Base-by-base conservation (phyloP, 2,329 filamentous ascomycete species). In the Venturiaceae sp. region DNA sequence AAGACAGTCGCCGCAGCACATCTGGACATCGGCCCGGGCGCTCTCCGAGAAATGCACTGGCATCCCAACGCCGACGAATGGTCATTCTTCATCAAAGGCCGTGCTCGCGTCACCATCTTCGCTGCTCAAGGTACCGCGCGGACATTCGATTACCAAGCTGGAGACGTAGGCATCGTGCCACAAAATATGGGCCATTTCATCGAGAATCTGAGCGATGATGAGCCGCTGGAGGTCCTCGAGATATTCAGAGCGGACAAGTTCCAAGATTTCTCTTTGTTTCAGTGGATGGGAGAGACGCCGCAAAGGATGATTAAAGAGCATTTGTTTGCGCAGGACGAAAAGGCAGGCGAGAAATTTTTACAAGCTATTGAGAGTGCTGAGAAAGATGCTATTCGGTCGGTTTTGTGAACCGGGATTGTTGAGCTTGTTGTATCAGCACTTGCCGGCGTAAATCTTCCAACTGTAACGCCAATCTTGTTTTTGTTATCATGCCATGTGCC, bases 41-140 rank as follows among this genome's bases (percentile, higher is more conserved):
- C 85, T 0, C 76, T 91, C 67, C 81, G 87, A 9, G 87, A 90
- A 73, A 90, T 92, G 79, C 88, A 92, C 74, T 92, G 88, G 88
- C 88, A 92, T 67, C 86, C 87, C 0, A 84, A 83, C 47, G 86
- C 86, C 13, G 88, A 91, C 66, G 87, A 91, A 69, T 92, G 87
- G 87, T 87, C 83, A 6, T 92, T 88, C 71, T 90, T 92, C 75
- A 82, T 92, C 68, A 73, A 74, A 28, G 88, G 88, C 0, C 82
- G 83, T 41, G 88, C 86, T 0, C 81, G 88, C 33, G 81, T 90
- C 14, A 91, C 87, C 14, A 81, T 92, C 63, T 92, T 91, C 66
- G 85, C 82, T 0, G 80, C 86, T 2, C 81, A 87, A 64, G 82
- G 84, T 30, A 82, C 76, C 23, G 86, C 87, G 0, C 78, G 86